Evolutionary conservation across 1,284 basidiomycete genomes (phyloP), one percentile per base, ranked within the genome.

Genomic region (Papiliotrema fonsecae): DNA sequence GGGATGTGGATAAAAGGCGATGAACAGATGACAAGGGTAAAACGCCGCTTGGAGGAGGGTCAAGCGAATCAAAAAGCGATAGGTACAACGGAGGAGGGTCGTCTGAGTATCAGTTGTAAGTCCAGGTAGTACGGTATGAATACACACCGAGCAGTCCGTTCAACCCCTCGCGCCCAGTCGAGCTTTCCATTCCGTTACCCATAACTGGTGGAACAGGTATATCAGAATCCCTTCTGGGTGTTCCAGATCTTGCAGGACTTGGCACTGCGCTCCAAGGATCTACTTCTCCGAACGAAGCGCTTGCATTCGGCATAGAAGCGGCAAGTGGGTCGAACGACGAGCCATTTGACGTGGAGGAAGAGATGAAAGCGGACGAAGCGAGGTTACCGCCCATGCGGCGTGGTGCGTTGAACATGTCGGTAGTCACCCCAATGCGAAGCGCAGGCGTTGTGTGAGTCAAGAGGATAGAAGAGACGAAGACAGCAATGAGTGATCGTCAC

Each of bases 241-340:
- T 61, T 6, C 47, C 49, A 9, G 50, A 49, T 14, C 61, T 41
- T 2, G 58, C 58, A 10, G 88, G 88, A 51, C 82, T 85, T 2
- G 88, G 88, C 7, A 81, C 79, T 50, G 85, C 77, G 62, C 85
- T 87, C 89, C 89, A 93, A 18, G 89, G 89, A 74, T 93, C 89
- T 35, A 88, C 79, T 24, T 84, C 84, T 57, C 81, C 87, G 66
- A 58, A 70, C 1, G 54, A 49, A 4, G 42, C 34, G 16, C 42
- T 31, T 3, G 55, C 52, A 37, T 49, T 56, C 6, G 60, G 61
- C 16, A 58, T 55, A 4, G 65, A 59, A 24, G 52, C 49, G 25
- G 66, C 65, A 32, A 71, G 56, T 0, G 67, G 67, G 48, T 69
- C 69, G 40, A 56, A 51, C 34, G 56, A 58, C 14, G 45, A 35